Evolutionary conservation across 2,329 filamentous ascomycete species (phyloP).

Genomic region (Cadophora sp.): DNA sequence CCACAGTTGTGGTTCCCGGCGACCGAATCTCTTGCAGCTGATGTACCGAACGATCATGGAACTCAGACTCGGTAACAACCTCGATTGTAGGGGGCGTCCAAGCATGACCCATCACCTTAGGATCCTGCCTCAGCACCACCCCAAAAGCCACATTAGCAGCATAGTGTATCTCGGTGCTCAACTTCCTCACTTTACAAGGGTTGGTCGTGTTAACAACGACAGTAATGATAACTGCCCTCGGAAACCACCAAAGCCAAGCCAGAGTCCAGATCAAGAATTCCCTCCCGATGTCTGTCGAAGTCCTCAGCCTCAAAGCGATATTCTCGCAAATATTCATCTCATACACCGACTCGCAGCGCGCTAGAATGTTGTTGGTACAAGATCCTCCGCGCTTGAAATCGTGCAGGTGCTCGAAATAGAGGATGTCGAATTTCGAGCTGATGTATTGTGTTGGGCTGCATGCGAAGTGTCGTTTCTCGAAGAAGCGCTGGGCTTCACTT

Average conservation of each 20-base stretch:
- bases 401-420: neutral
- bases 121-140: neutral
- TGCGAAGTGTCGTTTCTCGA: neutral
- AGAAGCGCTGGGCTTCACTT: neutral
- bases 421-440: conserved; percentile 8
- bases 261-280: neutral
- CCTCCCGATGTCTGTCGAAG: neutral
- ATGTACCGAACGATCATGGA: neutral
- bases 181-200: no score
- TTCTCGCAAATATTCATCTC: neutral
- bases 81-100: neutral
- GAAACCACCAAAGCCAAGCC: neutral
- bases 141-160: neutral
- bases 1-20: neutral
- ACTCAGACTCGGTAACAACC: neutral
- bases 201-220: no score
- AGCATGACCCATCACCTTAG: neutral
- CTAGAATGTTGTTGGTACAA: neutral
- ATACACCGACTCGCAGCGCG: neutral
- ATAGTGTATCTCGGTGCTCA: neutral
- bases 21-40: neutral
- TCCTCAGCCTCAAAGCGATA: neutral
- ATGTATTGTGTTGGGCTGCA: neutral
- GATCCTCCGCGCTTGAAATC: neutral
- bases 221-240: neutral